Percentiles rank a stretch among this genome's conserved stretches.
Conservation (phyloP, 768 basidiomycete genomes). For the Gautieria morchelliformis region DNA sequence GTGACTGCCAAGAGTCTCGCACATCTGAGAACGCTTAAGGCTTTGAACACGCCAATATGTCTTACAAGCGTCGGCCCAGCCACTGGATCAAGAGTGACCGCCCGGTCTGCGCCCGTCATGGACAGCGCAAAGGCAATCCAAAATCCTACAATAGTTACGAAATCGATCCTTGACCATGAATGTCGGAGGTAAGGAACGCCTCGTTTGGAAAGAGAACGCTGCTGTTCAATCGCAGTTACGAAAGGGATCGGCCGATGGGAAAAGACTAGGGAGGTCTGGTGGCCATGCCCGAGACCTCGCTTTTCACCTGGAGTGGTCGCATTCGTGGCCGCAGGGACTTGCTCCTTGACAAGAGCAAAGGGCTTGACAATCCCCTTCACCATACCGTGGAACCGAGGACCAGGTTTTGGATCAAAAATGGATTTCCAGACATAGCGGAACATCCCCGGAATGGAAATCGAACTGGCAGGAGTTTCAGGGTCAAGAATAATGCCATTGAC, state of each 20-base stretch:
- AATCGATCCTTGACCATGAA: conserved; percentile 87
- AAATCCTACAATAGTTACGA: conserved; percentile 75
- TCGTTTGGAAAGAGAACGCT: conserved; percentile 23
- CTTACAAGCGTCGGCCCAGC: conserved; percentile 15
- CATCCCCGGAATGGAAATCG: conserved; percentile 1
- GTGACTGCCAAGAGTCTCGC: conserved; percentile 80
- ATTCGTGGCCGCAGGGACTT: neutral
- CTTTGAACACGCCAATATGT: conserved; percentile 84
- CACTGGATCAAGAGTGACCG: conserved; percentile 18
- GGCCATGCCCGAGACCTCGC: neutral
- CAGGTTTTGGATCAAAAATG: neutral
- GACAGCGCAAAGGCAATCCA: conserved; percentile 80
- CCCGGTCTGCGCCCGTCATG: conserved; percentile 55
- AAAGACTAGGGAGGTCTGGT: neutral
- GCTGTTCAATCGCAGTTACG: conserved; percentile 5
- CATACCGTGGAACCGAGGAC: conserved; percentile 5
- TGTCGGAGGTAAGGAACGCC: conserved; percentile 81
- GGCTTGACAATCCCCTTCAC: conserved; percentile 5
- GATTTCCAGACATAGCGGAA: neutral
- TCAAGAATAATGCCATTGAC: conserved; percentile 85
- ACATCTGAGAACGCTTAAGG: conserved; percentile 76
- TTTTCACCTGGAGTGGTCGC: neutral
- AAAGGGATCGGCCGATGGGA: conserved; percentile 1
- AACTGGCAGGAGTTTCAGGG: conserved; percentile 49
- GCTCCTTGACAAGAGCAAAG: conserved; percentile 8